phyloP scores from a whole-genome alignment of 345 rosid genomes.

The Excoecaria agallocha region DNA sequence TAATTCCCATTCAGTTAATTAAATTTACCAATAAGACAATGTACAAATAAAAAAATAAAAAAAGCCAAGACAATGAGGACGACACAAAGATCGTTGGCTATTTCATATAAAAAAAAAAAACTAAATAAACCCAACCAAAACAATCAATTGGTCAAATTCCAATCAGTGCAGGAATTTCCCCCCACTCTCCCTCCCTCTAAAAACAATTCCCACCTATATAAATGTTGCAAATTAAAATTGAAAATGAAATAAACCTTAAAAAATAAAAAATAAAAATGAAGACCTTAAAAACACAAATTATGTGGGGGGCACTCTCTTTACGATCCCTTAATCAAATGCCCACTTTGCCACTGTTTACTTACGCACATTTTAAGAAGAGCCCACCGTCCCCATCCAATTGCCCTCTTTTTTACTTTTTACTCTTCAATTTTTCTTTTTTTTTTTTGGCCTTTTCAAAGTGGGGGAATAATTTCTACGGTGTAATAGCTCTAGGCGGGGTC shows the following conservation, averaged over 20 bases:
- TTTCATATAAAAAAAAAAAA: conserved; percentile 22
- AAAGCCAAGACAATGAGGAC: too few species aligned
- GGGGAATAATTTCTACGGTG: conserved; percentile 37
- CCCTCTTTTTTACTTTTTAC: background rate
- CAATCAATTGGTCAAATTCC: conserved; percentile 36
- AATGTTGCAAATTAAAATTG: conserved; percentile 17
- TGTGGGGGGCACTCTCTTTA: background rate
- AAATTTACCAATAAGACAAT: too few species aligned
- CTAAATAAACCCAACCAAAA: conserved; percentile 24
- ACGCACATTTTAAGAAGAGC: conserved; percentile 10
- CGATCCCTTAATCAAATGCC: conserved; percentile 17
- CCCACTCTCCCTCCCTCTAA: conserved; percentile 7
- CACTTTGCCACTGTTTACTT: conserved; percentile 26
- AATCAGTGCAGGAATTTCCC: conserved; percentile 30
- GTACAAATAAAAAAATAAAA: too few species aligned
- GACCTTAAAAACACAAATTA: conserved; percentile 6
- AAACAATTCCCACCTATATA: conserved; percentile 29
- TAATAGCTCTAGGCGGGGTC: conserved; percentile 55
- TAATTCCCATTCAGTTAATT: too few species aligned
- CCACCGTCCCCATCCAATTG: background rate
- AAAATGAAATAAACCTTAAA: background rate
- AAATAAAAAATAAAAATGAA: conserved; percentile 2
- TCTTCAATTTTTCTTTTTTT: background rate
- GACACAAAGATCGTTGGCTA: too few species aligned
- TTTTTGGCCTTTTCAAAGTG: background rate